Percentiles rank a stretch among this genome's conserved stretches.
These are phyloP conservation scores for Digitaria exilis DNA, from an alignment of 202 grass and related monocot species.

Conservation along the genomic window DNA sequence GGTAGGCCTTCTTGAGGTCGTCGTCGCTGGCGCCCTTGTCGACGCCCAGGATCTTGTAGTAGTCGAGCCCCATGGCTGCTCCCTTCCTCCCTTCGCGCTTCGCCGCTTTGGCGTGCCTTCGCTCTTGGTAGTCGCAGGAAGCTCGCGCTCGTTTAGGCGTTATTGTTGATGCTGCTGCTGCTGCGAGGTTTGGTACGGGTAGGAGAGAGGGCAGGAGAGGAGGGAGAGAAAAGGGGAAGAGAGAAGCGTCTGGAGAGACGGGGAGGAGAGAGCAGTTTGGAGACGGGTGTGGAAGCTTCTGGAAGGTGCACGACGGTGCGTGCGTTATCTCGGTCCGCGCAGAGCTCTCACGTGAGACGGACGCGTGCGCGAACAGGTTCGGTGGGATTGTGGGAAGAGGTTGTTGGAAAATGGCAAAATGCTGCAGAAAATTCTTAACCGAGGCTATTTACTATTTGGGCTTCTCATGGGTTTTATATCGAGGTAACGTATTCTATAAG, in stretches of 20 bases:
- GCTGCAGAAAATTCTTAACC: too few relatives aligned
- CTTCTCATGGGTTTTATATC: neutral
- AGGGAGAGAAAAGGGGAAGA: slow-evolving; percentile 45
- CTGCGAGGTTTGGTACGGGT: neutral
- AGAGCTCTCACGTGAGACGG: neutral
- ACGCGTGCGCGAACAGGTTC: neutral
- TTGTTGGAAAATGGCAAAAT: too few relatives aligned
- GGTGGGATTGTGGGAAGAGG: too few relatives aligned
- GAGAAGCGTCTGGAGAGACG: slow-evolving; percentile 73
- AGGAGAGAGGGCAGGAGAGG: neutral
- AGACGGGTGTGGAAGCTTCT: slow-evolving; percentile 66
- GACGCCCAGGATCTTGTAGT: slow-evolving; percentile 87
- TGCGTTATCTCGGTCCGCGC: slow-evolving; percentile 4
- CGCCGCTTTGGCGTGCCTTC: neutral
- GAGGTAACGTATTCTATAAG: too few relatives aligned
- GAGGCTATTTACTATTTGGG: too few relatives aligned
- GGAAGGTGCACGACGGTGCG: slow-evolving; percentile 44
- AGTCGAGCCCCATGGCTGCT: slow-evolving; percentile 71
- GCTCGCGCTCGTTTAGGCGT: neutral
- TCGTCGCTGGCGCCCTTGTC: slow-evolving; percentile 76
- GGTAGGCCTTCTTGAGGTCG: slow-evolving; percentile 92
- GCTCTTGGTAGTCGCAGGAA: slow-evolving; percentile 13
- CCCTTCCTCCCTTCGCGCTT: neutral
- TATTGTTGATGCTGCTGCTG: neutral
- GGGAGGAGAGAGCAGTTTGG: neutral